phyloP scores from a whole-genome alignment of 192 early-diverging fungal species.

The Rhizophagus sp. region DNA sequence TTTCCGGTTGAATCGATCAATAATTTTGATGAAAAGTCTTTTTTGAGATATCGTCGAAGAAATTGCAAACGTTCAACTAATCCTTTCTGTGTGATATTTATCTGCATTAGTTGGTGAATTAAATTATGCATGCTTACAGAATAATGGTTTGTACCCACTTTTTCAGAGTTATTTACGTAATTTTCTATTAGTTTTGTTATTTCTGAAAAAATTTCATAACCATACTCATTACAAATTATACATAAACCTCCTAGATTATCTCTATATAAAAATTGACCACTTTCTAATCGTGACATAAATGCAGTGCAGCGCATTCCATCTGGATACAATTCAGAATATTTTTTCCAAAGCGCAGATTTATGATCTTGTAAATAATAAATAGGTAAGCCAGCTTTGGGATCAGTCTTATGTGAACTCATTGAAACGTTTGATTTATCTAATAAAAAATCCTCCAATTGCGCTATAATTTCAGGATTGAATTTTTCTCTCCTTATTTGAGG shows the following conservation, averaged over 20 bases:
- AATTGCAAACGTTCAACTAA: too few relatives aligned
- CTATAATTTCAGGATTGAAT: background rate
- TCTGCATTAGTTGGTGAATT: too few relatives aligned
- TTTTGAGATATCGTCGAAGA: too few relatives aligned
- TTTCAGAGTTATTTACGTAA: too few relatives aligned
- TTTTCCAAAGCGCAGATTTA: background rate
- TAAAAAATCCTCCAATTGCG: too few relatives aligned
- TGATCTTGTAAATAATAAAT: constrained; percentile 1
- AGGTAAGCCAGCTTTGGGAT: background rate
- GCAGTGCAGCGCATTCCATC: background rate
- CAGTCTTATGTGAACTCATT: background rate
- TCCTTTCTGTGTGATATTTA: too few relatives aligned
- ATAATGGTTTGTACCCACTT: too few relatives aligned
- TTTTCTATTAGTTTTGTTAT: background rate
- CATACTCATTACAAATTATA: constrained; percentile 5
- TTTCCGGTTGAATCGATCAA: too few relatives aligned
- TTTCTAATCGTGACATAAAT: background rate
- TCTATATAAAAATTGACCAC: background rate
- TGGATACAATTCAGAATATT: background rate
- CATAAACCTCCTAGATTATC: constrained; percentile 3
- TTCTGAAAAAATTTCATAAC: constrained; percentile 1
- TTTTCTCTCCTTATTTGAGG: background rate
- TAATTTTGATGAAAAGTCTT: too few relatives aligned
- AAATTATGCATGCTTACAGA: too few relatives aligned
- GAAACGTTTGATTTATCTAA: background rate